Conservation (phyloP, 192 early-diverging fungal species). For the Diversispora eburnea region DNA sequence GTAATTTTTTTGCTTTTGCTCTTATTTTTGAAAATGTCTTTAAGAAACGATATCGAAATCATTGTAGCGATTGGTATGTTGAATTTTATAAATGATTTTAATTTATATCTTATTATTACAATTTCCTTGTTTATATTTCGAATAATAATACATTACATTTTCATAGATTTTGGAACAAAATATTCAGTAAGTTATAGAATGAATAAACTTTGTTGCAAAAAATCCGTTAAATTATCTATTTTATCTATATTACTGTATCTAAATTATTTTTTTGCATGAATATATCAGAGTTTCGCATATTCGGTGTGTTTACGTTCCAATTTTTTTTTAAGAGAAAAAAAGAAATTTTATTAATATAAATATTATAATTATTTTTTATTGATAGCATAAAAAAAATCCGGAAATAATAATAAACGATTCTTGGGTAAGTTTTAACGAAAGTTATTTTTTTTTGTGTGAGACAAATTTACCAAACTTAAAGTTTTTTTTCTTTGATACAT, state of each 20-base stretch:
- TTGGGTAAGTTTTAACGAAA: neutral
- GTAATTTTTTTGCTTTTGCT: no score
- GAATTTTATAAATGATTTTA: neutral
- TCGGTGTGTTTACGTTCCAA: no score
- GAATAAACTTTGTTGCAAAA: no score
- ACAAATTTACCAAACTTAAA: neutral
- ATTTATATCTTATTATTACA: neutral
- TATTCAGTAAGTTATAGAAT: neutral
- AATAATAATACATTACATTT: neutral
- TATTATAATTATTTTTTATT: neutral
- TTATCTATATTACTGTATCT: neutral
- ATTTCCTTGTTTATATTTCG: neutral
- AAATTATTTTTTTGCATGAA: neutral
- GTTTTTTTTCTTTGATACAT: neutral
- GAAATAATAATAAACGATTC: neutral
- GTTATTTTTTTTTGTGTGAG: neutral
- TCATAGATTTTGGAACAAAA: slow-evolving; percentile 13
- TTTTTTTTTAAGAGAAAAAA: no score
- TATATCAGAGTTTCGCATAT: neutral
- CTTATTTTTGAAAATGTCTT: neutral
- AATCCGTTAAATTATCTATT: neutral
- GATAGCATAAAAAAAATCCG: neutral
- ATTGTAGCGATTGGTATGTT: neutral
- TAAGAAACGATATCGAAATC: neutral
- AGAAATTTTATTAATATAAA: no score